Conservation (phyloP, 2,329 filamentous ascomycete genomes). For the Leptographium galeiforme region DNA sequence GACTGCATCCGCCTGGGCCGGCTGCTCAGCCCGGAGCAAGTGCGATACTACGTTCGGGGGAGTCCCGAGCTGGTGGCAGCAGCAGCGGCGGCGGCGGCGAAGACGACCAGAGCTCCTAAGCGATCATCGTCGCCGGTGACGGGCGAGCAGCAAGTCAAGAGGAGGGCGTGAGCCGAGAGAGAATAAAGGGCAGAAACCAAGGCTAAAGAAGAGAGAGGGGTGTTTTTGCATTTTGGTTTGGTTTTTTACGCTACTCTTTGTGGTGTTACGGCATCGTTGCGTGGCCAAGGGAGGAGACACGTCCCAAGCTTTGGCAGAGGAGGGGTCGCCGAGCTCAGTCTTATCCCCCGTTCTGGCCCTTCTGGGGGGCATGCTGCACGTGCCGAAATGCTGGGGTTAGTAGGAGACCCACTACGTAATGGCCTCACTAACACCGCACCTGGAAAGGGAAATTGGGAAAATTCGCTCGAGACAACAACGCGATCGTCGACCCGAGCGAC, state of each 20-base stretch:
- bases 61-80: constrained; percentile 17
- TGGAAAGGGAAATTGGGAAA: background rate
- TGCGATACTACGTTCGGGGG: constrained; percentile 45
- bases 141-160: background rate
- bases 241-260: too few relatives aligned
- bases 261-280: too few relatives aligned
- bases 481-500: background rate
- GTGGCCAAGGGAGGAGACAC: too few relatives aligned
- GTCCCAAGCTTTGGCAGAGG: too few relatives aligned
- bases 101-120: background rate
- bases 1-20: constrained; percentile 50
- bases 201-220: background rate
- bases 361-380: background rate
- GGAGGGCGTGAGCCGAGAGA: background rate
- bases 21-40: constrained; percentile 44
- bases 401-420: background rate
- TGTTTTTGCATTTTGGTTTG: too few relatives aligned
- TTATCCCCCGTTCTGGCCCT: background rate
- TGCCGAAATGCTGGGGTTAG: background rate
- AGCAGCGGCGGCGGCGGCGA: background rate
- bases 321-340: too few relatives aligned
- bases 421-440: background rate
- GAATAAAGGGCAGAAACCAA: background rate
- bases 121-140: too few relatives aligned
- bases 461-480: background rate